Evolutionary conservation across 345 rosid genomes (phyloP), one percentile per base, ranked within the genome.

Genomic region (Lumnitzera racemosa): DNA sequence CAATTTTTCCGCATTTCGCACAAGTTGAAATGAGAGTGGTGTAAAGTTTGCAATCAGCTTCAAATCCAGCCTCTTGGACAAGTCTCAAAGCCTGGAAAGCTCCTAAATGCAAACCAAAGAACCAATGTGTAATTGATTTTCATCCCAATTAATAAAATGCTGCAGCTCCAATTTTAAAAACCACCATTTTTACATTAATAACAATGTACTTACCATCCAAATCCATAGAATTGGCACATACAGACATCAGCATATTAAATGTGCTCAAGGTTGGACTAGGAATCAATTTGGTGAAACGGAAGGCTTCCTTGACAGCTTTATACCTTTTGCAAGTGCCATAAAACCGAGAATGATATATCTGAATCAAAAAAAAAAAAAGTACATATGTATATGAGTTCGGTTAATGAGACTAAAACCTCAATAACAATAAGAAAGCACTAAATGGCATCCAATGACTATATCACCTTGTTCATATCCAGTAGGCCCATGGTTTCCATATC

Each of bases 1-100:
- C 98, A 23, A 92, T 96, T 84, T 87, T 87, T 63, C 96, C 90
- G 61, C 96, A 78, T 80, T 89, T 92, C 55, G 89, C 98, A 76
- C 89, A 89, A 53, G 94, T 83, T 67, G 98, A 85, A 77, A 92
- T 89, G 58, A 92, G 76, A 61, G 96, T 89, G 51, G 98, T 89
- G 73, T 87, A 89, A 63, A 92, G 96, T 71, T 87, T 92, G 76
- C 92, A 85, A 67, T 89, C 94, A 68, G 87, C 85, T 70, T 72
- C 77, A 69, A 87, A 64, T 52, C 89, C 89, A 63, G 74, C 83
- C 72, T 70, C 85, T 71, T 81, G 80, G 57, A 85, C 86, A 71
- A 89, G 82, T 64, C 12, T 74, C 67, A 87, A 69, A 70, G 89
- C 96, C 79, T 76, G 70, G 61, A 85, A 78, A 59, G 96, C 96